Evolutionary conservation across 805 yeast genomes (phyloP).

Genomic region (Yarrowia hollandica): DNA sequence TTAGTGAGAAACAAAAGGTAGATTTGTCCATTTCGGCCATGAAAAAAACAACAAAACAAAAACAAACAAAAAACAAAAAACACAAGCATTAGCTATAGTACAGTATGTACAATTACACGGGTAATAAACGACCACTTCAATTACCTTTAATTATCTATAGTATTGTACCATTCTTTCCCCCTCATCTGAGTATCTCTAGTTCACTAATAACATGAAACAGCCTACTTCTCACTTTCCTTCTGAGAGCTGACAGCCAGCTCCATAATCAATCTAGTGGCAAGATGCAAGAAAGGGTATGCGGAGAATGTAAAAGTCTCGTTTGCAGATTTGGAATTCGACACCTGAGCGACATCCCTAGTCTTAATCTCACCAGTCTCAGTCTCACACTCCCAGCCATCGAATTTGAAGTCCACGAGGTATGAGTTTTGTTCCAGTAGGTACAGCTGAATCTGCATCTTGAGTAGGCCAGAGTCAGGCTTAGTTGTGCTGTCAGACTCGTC

Average conservation of each 20-base stretch:
- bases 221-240: conserved; percentile 33
- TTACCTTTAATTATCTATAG: conserved; percentile 18
- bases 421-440: conserved; percentile 90
- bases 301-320: conserved; percentile 80
- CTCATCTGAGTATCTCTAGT: no score
- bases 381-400: conserved; percentile 86
- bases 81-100: no score
- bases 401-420: conserved; percentile 93
- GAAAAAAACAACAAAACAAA: no score
- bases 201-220: no score
- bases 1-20: no score
- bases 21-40: no score
- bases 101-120: no score
- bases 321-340: conserved; percentile 24
- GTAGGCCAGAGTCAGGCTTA: conserved; percentile 36
- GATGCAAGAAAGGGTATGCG: conserved; percentile 91
- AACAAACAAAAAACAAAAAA: no score
- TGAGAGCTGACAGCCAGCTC: conserved; percentile 95
- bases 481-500: conserved; percentile 31
- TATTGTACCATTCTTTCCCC: background rate
- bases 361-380: conserved; percentile 29
- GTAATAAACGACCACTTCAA: no score
- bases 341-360: conserved; percentile 32
- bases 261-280: conserved; percentile 91
- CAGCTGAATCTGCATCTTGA: conserved; percentile 96